Evolutionary conservation across 768 basidiomycete genomes (phyloP).

Genomic region (Suillus alpinus): DNA sequence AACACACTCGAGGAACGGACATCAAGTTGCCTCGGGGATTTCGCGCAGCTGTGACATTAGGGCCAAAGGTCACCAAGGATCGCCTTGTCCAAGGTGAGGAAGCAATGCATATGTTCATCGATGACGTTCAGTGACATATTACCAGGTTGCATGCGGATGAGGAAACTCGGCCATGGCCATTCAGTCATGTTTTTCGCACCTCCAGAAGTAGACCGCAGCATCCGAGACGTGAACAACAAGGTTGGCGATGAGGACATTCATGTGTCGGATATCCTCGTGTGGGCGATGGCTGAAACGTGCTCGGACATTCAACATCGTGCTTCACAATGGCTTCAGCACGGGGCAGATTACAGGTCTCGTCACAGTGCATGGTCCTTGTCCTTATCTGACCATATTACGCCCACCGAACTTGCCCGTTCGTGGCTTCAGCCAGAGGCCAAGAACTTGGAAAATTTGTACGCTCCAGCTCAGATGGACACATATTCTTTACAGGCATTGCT

Average conservation of each 20-base stretch:
- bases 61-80: conserved; percentile 52
- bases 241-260: neutral
- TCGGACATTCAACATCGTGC: conserved; percentile 33
- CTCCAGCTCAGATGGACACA: conserved; percentile 6
- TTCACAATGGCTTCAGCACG: conserved; percentile 44
- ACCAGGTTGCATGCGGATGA: conserved; percentile 55
- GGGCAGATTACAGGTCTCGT: conserved; percentile 31
- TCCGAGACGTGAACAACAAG: conserved; percentile 29
- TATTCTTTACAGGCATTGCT: neutral
- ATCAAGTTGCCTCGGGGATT: conserved; percentile 43
- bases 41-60: conserved; percentile 47
- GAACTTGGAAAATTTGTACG: conserved; percentile 35
- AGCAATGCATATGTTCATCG: neutral
- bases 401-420: conserved; percentile 3
- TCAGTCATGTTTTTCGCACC: conserved; percentile 49
- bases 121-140: neutral
- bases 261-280: conserved; percentile 40
- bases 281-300: conserved; percentile 46
- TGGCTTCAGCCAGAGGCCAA: conserved; percentile 43
- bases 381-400: conserved; percentile 8
- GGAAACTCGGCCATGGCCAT: conserved; percentile 46
- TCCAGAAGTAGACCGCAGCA: conserved; percentile 37
- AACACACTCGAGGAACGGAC: conserved; percentile 48
- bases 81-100: conserved; percentile 46
- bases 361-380: conserved; percentile 16